These are phyloP conservation scores for Blastobotrys parvus DNA, from an alignment of 805 yeast genomes.

Conservation along the genomic window DNA sequence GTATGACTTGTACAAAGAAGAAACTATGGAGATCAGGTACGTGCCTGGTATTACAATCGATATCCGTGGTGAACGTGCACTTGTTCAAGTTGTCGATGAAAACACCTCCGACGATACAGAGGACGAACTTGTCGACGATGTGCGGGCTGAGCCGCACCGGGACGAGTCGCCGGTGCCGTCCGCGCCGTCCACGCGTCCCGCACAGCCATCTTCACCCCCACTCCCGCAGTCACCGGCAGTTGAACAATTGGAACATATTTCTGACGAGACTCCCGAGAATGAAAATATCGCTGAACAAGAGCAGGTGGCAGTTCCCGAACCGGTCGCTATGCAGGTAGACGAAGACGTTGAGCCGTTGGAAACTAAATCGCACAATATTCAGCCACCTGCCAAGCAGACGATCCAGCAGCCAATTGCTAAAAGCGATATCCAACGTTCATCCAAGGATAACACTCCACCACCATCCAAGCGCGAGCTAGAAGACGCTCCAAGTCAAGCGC, in stretches of 20 bases:
- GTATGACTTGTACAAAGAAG: conserved; percentile 51
- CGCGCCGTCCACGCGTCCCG: neutral
- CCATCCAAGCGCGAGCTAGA: neutral
- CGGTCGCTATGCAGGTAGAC: neutral
- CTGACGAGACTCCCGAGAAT: neutral
- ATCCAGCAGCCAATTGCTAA: neutral
- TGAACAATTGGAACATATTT: neutral
- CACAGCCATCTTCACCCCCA: no score
- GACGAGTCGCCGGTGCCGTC: neutral
- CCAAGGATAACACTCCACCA: neutral
- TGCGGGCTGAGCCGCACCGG: neutral
- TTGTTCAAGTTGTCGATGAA: conserved; percentile 44
- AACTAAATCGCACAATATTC: neutral
- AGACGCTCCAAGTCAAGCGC: neutral
- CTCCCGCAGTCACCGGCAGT: no score
- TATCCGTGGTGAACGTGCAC: conserved; percentile 54
- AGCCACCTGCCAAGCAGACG: neutral
- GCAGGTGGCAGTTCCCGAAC: neutral
- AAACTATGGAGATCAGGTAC: conserved; percentile 56
- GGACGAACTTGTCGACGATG: conserved; percentile 20
- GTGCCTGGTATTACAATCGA: conserved; percentile 56
- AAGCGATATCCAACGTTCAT: neutral
- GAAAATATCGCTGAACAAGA: neutral
- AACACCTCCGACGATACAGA: conserved; percentile 37
- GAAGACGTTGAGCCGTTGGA: no score